Evolutionary conservation across 306 rosid species (phyloP), one percentile per base, ranked within the genome.

Genomic region (Cicer cuneatum): DNA sequence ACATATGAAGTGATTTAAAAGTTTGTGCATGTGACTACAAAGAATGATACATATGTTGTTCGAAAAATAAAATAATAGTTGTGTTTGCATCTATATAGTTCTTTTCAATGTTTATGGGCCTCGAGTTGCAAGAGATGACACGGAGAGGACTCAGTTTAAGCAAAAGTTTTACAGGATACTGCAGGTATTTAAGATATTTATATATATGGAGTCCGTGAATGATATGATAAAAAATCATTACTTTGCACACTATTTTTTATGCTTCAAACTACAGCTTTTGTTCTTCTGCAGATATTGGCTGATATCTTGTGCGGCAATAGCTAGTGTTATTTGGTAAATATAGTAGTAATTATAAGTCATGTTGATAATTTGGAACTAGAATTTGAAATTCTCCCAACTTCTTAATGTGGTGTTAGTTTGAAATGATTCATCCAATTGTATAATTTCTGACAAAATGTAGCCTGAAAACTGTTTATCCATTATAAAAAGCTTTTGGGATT

Each of bases 91-190:
- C 51, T 83, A 63, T 73, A 40, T 74, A 94, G 97, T 94, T 83
- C 89, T 92, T 74, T 94, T 92, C 85, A 94, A 94, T 61, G 16
- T 94, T 68, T 91, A 94, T 71, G 97, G 96, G 41, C 99, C 97
- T 78, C 89, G 96, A 80, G 99, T 96, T 78, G 89, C 41, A 75
- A 49, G 89, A 47, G 92, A 94, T 81, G 96, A 92, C 74, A 63
- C 77, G 1, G 93, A 94, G 56, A 92, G 98, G 90, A 83, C 85
- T 51, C 85, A 82, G 76, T 94, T 90, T 68, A 92, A 94, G 87
- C 75, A 86, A 67, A 86, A 53, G 0, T 94, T 92, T 86, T 92
- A 49, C 90, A 83, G 80, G 73, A 81, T 87, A 56, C 83, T 94
- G 59, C 90, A 92, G 98, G 99, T 92, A 85, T 67, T 24, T 29